Evolutionary conservation across 495 filamentous ascomycete genomes (phyloP).

Genomic region (Extremus antarcticus): DNA sequence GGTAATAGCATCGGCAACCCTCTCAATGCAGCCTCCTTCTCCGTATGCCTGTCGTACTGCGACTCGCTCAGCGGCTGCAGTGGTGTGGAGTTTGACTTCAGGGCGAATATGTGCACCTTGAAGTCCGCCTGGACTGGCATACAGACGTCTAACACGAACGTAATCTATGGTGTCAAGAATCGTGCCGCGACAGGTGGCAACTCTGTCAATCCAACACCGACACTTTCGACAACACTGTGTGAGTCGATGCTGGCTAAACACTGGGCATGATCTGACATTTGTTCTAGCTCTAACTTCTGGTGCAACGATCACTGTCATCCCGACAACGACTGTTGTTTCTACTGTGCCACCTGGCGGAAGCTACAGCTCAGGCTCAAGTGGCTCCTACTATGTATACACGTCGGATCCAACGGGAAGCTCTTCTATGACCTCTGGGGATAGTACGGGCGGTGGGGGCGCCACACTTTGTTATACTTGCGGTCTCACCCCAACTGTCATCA

Average conservation of each 20-base stretch:
- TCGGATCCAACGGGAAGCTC: background rate
- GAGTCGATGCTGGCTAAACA: background rate
- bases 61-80: slow-evolving; percentile 11
- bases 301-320: slow-evolving; percentile 6
- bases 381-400: slow-evolving; percentile 4
- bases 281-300: slow-evolving; percentile 5
- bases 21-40: slow-evolving; percentile 1
- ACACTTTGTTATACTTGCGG: slow-evolving; percentile 13
- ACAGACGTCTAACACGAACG: background rate
- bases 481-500: slow-evolving; percentile 13
- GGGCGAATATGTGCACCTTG: slow-evolving; percentile 3
- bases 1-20: slow-evolving; percentile 7
- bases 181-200: background rate
- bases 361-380: slow-evolving; percentile 3
- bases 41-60: slow-evolving; percentile 5
- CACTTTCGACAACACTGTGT: slow-evolving; percentile 4
- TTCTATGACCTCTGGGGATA: background rate
- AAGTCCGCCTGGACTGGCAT: slow-evolving; percentile 11
- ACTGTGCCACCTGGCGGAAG: background rate
- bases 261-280: background rate
- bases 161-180: background rate
- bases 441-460: background rate
- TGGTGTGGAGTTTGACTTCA: slow-evolving; percentile 3
- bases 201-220: background rate
- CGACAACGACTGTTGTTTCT: slow-evolving; percentile 1